Evolutionary conservation across 192 early-diverging fungal genomes (phyloP).

Genomic region (Entophlyctis luteolus): DNA sequence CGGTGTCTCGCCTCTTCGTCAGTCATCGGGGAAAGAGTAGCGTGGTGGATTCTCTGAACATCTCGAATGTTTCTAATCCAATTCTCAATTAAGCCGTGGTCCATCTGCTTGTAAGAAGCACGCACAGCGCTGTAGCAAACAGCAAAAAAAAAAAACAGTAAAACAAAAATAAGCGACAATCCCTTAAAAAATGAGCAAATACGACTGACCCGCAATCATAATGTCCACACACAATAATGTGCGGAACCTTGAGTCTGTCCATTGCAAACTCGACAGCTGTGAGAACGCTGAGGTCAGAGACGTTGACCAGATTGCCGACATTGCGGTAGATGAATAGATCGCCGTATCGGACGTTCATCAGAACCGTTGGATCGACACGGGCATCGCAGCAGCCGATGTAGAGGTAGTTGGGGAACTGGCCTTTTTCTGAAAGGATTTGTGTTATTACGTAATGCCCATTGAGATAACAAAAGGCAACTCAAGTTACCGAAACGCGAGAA

Average conservation of each 20-base stretch:
- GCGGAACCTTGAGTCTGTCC: constrained; percentile 75
- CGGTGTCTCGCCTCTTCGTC: constrained; percentile 32
- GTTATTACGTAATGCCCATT: too few relatives aligned
- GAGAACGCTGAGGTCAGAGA: constrained; percentile 70
- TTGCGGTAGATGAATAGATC: constrained; percentile 91
- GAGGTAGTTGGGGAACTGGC: constrained; percentile 29
- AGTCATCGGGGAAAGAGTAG: constrained; percentile 39
- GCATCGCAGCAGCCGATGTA: constrained; percentile 47
- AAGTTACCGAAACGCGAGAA: constrained; percentile 16
- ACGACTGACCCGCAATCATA: constrained; percentile 30
- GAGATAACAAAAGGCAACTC: background rate
- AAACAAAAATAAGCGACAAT: background rate
- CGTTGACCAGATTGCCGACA: constrained; percentile 82
- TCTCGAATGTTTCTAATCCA: constrained; percentile 88
- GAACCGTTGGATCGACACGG: constrained; percentile 35
- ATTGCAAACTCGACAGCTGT: constrained; percentile 86
- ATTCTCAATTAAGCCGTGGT: constrained; percentile 69
- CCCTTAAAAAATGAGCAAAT: too few relatives aligned
- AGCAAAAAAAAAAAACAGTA: background rate
- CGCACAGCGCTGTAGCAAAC: constrained; percentile 8
- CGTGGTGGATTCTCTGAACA: constrained; percentile 61
- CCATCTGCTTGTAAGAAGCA: constrained; percentile 14
- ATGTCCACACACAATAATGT: constrained; percentile 79
- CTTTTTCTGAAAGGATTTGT: constrained; percentile 6
- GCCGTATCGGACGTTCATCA: constrained; percentile 56